phyloP scores from a whole-genome alignment of 2,329 filamentous ascomycete genomes.

The Hypoxylon sp. region DNA sequence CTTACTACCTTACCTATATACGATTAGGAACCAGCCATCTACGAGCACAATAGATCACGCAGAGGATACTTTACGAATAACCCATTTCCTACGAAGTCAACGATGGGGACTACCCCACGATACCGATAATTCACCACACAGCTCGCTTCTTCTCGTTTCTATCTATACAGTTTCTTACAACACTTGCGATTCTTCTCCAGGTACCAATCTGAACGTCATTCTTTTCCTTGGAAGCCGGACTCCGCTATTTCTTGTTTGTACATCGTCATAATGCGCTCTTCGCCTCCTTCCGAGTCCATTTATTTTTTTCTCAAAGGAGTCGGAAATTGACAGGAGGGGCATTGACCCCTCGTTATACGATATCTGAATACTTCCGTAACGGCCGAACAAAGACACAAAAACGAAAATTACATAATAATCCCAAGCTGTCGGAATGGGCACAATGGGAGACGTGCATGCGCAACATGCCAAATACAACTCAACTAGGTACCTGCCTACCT shows the following conservation, averaged over 20 bases:
- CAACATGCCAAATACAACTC: constrained; percentile 19
- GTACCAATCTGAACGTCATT: neutral
- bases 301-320: neutral
- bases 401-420: constrained; percentile 19
- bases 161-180: constrained; percentile 7
- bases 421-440: constrained; percentile 10
- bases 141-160: neutral
- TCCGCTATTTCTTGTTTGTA: constrained; percentile 10
- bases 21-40: too few relatives aligned
- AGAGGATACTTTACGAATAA: neutral
- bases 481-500: too few relatives aligned
- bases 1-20: too few relatives aligned
- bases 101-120: neutral
- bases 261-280: constrained; percentile 27
- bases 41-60: neutral
- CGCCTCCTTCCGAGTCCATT: neutral
- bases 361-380: neutral
- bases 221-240: constrained; percentile 2
- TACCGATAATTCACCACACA: neutral
- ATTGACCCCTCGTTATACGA: neutral
- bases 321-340: constrained; percentile 1
- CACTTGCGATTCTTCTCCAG: constrained; percentile 1
- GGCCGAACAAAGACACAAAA: constrained; percentile 4
- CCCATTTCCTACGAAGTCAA: neutral
- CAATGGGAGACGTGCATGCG: constrained; percentile 14